Evolutionary conservation across 306 rosid genomes (phyloP), one percentile per base, ranked within the genome.

Genomic region (Potentilla sterilis): DNA sequence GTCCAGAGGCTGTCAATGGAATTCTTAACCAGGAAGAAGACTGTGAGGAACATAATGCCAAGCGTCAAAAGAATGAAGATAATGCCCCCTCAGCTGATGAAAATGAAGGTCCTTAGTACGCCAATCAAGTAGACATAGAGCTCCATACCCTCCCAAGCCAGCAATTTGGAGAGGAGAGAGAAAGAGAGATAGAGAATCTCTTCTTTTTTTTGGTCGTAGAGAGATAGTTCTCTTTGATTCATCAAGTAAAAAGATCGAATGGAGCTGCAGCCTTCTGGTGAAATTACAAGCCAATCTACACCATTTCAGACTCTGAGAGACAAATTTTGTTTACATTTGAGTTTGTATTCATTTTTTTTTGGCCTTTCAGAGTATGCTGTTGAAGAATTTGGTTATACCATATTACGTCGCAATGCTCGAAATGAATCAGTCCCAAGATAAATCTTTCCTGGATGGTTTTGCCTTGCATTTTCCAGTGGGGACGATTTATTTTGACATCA

Each of bases 1-100:
- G 97, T 68, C 86, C 83, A 57, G 96, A 80, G 16, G 98, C 94
- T 43, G 67, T 92, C 38, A 86, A 87, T 72, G 95, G 80, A 78
- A 78, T 83, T 69, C 82, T 83, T 75, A 86, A 85, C 87, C 88
- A 82, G 48, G 85, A 86, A 80, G 88, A 81, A 80, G 86, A 81
- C 12, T 71, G 74, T 2, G 92, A 85, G 67, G 96, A 89, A 55
- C 86, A 69, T 22, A 42, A 72, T 19, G 70, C 87, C 71, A 90
- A 95, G 85, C 93, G 84, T 78, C 92, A 78, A 63, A 92, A 81
- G 90, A 77, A 78, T 2, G 79, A 85, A 22, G 85, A 88, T 75
- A 83, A 88, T 44, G 73, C 63, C 47, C 74, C 71, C 38, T 83
- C 49, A 79, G 80, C 80, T 74, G 75, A 64, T 73, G 70, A 78